Evolutionary conservation across 2,329 filamentous ascomycete genomes (phyloP), one percentile per base, ranked within the genome.

Genomic region (Lasiodiplodia hormozganensis): DNA sequence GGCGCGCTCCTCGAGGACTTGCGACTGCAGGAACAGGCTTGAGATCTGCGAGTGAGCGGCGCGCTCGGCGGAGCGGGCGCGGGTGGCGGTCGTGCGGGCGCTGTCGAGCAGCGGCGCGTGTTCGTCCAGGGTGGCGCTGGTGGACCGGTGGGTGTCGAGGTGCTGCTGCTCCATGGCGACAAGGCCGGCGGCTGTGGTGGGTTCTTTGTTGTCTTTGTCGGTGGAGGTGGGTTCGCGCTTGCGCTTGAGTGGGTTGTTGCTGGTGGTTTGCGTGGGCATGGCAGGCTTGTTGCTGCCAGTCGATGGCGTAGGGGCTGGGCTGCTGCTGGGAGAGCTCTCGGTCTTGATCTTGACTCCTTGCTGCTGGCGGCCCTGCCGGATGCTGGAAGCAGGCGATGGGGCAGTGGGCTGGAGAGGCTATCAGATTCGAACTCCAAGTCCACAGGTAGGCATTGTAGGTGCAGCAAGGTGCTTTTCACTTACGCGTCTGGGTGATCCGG

Each of bases 1-100:
- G 11, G 47, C 47, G 18, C 60, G 60, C 60, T 64, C 60, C 11
- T 64, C 60, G 28, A 64, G 43, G 28, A 64, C 60, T 21, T 52
- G 60, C 18, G 28, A 23, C 31, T 64, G 60, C 60, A 52, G 10
- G 43, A 52, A 64, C 25, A 64, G 47, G 28, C 5, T 14, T 10
- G 43, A 51, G 10, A 64, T 36, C 43, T 51, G 43, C 28, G 43
- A 6, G 18, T 31, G 47, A 1, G 47, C 28, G 28, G 31, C 28
- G 43, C 43, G 43, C 28, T 64, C 60, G 10, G 60, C 60, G 11
- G 25, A 34, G 43, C 60, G 60, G 14, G 60, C 47, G 43, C 43
- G 60, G 7, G 57, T 23, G 38, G 40, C 25, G 25, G 23, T 7
- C 4, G 23, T 18, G 40, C 23, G 28, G 0, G 43, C 28, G 28